A percentile compares a stretch with the other conserved stretches of the same genome.
phyloP scores from a whole-genome alignment of 1,284 basidiomycete species.

The Fomitopsis pinicola region DNA sequence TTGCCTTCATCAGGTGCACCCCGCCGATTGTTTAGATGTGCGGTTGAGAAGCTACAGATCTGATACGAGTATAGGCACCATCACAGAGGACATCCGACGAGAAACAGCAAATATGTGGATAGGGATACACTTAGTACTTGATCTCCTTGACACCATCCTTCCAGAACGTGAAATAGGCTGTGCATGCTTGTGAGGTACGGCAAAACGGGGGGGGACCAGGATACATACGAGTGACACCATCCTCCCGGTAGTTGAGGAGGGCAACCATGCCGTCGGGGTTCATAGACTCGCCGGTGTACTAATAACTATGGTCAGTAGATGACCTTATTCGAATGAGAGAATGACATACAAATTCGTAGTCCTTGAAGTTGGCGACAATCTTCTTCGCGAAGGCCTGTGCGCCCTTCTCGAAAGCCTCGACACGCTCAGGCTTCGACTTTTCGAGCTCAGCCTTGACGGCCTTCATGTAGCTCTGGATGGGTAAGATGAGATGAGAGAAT shows the following conservation, averaged over 20 bases:
- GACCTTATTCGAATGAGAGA: neutral
- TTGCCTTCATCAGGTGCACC: neutral
- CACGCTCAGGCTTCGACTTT: conserved; percentile 60
- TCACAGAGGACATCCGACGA: conserved; percentile 1
- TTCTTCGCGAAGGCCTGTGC: conserved; percentile 83
- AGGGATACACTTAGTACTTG: conserved; percentile 47
- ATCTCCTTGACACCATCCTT: conserved; percentile 82
- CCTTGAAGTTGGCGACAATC: conserved; percentile 85
- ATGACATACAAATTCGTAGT: conserved; percentile 77
- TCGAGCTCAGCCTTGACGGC: conserved; percentile 63
- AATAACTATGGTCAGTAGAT: conserved; percentile 9
- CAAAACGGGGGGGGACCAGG: neutral
- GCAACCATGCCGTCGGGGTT: conserved; percentile 88
- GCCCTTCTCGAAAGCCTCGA: conserved; percentile 81
- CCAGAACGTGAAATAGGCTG: conserved; percentile 94
- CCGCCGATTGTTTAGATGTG: neutral
- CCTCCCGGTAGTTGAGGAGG: conserved; percentile 81
- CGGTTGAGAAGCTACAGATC: neutral
- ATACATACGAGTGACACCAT: conserved; percentile 71
- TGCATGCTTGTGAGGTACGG: conserved; percentile 7
- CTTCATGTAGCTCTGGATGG: conserved; percentile 74
- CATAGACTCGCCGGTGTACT: conserved; percentile 89
- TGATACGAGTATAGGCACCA: neutral
- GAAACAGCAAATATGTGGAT: conserved; percentile 11
- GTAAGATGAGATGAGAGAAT: neutral